A percentile compares a stretch with the other conserved stretches of the same genome.
phyloP scores from a whole-genome alignment of 2,329 filamentous ascomycete species.

The Hymenoscyphus scutula region DNA sequence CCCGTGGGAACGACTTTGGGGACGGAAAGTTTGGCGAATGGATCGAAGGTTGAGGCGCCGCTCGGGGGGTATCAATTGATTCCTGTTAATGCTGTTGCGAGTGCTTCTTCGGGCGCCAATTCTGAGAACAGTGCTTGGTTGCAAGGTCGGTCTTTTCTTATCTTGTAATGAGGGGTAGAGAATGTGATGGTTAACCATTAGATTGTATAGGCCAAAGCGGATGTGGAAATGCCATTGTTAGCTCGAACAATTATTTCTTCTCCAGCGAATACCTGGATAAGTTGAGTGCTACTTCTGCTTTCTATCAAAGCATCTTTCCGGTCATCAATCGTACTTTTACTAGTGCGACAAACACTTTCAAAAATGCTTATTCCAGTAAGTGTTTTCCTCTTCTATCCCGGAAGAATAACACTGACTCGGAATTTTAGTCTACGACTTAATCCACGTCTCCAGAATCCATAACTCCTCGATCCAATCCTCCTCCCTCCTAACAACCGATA shows the following conservation, averaged over 20 bases:
- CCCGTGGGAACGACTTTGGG: constrained; percentile 57
- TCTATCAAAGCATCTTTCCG: constrained; percentile 54
- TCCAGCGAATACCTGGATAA: constrained; percentile 46
- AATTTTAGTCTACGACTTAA: constrained; percentile 53
- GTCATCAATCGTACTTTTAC: constrained; percentile 54
- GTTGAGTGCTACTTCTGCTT: constrained; percentile 55
- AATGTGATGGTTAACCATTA: neutral
- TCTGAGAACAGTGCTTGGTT: constrained; percentile 58
- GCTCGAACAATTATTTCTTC: constrained; percentile 54
- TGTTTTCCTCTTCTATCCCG: constrained; percentile 15
- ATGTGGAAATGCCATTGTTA: constrained; percentile 53
- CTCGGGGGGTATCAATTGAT: constrained; percentile 83
- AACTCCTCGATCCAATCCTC: constrained; percentile 57
- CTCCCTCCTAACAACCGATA: constrained; percentile 57
- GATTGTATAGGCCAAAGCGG: constrained; percentile 43
- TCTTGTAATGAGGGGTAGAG: neutral
- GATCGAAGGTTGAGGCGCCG: constrained; percentile 62
- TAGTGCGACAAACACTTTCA: constrained; percentile 48
- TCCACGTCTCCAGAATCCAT: constrained; percentile 60
- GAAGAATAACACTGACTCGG: constrained; percentile 13
- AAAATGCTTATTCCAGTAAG: constrained; percentile 62
- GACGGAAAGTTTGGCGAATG: constrained; percentile 67
- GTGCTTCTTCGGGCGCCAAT: constrained; percentile 51
- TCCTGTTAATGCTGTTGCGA: constrained; percentile 62
- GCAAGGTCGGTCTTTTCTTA: constrained; percentile 40